These are phyloP conservation scores for Kwoniella europaea DNA, from an alignment of 768 basidiomycete species.

Conservation along the genomic window DNA sequence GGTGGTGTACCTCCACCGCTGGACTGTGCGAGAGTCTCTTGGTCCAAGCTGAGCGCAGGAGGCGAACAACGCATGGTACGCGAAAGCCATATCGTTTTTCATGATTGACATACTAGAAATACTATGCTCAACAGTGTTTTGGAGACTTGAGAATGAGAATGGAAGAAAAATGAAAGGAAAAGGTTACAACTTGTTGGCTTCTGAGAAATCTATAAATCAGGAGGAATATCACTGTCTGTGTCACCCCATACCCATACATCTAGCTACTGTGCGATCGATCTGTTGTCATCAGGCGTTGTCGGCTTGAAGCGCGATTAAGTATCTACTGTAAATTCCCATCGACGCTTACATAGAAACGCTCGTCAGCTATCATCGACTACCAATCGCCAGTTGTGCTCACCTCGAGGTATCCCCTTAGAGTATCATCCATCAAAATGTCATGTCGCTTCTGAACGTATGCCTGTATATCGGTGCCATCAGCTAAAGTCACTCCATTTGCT, in stretches of 20 bases:
- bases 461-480: slow-evolving; percentile 11
- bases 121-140: slow-evolving; percentile 7
- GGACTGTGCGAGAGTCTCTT: too few species aligned
- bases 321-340: slow-evolving; percentile 47
- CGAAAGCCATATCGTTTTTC: neutral
- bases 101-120: neutral
- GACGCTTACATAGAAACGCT: slow-evolving; percentile 23
- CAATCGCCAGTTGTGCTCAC: slow-evolving; percentile 50
- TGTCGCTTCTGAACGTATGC: slow-evolving; percentile 97
- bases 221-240: too few species aligned
- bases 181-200: too few species aligned
- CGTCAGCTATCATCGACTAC: slow-evolving; percentile 4
- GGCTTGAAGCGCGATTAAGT: slow-evolving; percentile 7
- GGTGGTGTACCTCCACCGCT: slow-evolving; percentile 15
- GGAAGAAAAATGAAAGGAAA: too few species aligned
- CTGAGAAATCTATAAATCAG: too few species aligned
- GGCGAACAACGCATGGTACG: too few species aligned
- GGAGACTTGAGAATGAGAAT: too few species aligned
- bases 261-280: neutral
- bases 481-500: neutral
- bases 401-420: slow-evolving; percentile 84
- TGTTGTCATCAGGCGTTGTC: too few species aligned
- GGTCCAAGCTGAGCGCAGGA: too few species aligned
- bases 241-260: too few species aligned
- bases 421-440: slow-evolving; percentile 92